Evolutionary conservation across 441 rosid genomes (phyloP).

Genomic region (Sinapis alba): DNA sequence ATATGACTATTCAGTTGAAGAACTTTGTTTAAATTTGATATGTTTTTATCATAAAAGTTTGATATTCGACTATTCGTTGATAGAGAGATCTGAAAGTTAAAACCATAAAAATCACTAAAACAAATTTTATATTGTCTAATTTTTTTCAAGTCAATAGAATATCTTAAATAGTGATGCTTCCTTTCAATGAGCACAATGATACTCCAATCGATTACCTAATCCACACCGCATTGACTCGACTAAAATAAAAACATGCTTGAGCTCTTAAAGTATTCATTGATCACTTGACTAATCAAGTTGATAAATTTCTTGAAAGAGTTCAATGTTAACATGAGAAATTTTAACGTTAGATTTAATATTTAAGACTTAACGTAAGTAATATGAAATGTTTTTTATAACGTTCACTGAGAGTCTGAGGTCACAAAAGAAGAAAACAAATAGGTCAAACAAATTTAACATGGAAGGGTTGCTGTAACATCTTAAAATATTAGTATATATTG

Average conservation of each 20-base stretch:
- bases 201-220: neutral
- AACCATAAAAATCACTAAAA: neutral
- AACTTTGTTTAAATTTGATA: neutral
- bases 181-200: neutral
- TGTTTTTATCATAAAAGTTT: neutral
- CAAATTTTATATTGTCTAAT: neutral
- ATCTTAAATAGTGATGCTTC: neutral
- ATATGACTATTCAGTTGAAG: neutral
- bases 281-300: conserved; percentile 8
- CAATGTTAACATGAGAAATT: conserved; percentile 12
- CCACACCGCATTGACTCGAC: neutral
- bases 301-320: neutral
- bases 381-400: conserved; percentile 34
- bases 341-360: neutral
- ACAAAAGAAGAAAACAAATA: conserved; percentile 5
- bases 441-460: neutral
- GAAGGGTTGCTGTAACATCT: neutral
- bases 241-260: neutral
- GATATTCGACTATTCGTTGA: neutral
- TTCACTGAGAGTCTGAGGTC: conserved; percentile 21
- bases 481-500: neutral
- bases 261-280: neutral
- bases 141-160: neutral
- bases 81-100: neutral
- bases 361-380: neutral